Conservation (phyloP, 257 asterid genomes). For the Salvia rosmarinus region DNA sequence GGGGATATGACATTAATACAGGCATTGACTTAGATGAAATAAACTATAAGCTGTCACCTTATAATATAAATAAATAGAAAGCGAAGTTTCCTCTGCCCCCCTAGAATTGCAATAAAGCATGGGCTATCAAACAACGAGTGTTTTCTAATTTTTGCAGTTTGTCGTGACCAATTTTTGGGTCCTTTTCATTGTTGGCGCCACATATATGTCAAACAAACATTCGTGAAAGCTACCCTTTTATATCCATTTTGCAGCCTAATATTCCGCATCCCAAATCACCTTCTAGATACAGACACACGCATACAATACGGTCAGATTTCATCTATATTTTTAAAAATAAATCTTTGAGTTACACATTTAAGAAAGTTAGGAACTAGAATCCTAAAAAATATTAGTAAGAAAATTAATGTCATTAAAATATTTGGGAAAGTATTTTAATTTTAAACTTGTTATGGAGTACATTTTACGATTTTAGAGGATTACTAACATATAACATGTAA, state of each 20-base stretch:
- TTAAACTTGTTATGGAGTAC: too few relatives aligned
- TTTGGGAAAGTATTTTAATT: too few relatives aligned
- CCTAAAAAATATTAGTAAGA: too few relatives aligned
- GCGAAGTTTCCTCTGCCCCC: conserved; percentile 37
- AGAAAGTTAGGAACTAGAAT: too few relatives aligned
- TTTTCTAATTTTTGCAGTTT: background rate
- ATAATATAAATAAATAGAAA: conserved; percentile 4
- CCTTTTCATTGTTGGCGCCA: conserved; percentile 23
- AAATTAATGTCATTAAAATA: too few relatives aligned
- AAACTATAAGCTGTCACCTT: conserved; percentile 7
- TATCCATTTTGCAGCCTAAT: conserved; percentile 18
- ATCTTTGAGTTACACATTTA: too few relatives aligned
- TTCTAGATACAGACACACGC: background rate
- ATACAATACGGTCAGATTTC: too few relatives aligned
- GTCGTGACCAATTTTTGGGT: conserved; percentile 2
- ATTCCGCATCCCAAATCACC: background rate
- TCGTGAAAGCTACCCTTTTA: conserved; percentile 3
- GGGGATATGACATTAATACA: too few relatives aligned
- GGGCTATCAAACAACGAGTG: conserved; percentile 26
- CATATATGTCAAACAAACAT: conserved; percentile 25
- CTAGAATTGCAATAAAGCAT: conserved; percentile 36
- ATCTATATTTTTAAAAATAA: too few relatives aligned
- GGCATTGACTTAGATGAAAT: conserved; percentile 44
- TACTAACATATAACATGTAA: too few relatives aligned
- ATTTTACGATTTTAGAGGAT: too few relatives aligned